Evolutionary conservation across 805 yeast species (phyloP), one percentile per base, ranked within the genome.

Genomic region (Metschnikowia anglica): DNA sequence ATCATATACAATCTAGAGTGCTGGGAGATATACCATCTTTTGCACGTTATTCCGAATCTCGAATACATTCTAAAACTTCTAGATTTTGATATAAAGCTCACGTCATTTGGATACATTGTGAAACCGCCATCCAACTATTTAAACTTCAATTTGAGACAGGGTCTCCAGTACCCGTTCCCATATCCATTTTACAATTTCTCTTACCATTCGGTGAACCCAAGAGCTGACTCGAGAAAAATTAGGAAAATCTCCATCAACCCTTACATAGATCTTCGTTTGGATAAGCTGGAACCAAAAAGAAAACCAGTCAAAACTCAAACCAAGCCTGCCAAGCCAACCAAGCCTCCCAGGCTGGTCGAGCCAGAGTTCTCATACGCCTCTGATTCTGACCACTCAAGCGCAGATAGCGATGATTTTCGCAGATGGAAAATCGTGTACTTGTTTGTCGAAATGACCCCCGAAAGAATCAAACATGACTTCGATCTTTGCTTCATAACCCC

Each of bases 181-280:
- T 71, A 63, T 44, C 74, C 76, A 26, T 71, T 69, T 44, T 71
- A 70, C 54, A 70, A 70, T 41, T 71, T 61, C 51, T 68, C 74
- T 5, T 70, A 67, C 51, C 76, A 71, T 47, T 53, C 68, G 3
- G 53, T 65, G 31, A 60, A 63, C 31, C 57, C 63, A 3, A 52
- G 54, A 15, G 50, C 59, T 5, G 55, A 56, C 9, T 53, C 54
- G 15, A 53, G 48, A 17, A 69, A 69, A 44, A 55, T 59, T 34
- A 37, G 53, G 5, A 49, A 45, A 18, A 49, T 70, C 5, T 41
- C 58, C 5, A 62, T 70, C 37, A 55, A 45, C 15, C 68, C 73
- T 1, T 70, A 70, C 51, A 54, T 62, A 16, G 73, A 69, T 37
- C 65, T 70, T 11, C 55, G 64, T 10, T 52, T 69, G 40, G 58